Evolutionary conservation across 2,329 filamentous ascomycete genomes (phyloP).

Genomic region (Neophaeococcomyces aloes): DNA sequence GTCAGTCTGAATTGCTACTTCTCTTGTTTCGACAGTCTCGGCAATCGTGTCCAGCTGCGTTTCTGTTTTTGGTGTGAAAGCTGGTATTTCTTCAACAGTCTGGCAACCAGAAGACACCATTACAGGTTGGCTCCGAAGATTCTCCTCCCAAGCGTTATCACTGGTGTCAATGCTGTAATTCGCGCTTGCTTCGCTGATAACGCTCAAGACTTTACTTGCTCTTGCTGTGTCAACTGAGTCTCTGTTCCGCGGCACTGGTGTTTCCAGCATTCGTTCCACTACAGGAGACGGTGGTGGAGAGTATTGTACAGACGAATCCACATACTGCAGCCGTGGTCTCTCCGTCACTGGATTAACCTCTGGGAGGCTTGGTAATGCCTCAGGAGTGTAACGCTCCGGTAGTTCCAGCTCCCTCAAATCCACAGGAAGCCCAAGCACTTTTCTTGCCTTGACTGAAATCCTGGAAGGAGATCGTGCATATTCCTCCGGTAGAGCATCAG

Average conservation of each 20-base stretch:
- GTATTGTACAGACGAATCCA: constrained; percentile 62
- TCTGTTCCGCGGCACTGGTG: constrained; percentile 32
- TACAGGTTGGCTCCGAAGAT: constrained; percentile 18
- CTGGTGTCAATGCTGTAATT: constrained; percentile 7
- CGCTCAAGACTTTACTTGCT: constrained; percentile 9
- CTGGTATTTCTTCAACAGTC: constrained; percentile 31
- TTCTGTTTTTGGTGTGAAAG: constrained; percentile 25
- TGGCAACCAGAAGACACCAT: constrained; percentile 36
- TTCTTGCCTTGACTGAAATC: constrained; percentile 35
- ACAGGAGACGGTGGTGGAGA: constrained; percentile 44
- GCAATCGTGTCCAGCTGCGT: constrained; percentile 15
- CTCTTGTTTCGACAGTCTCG: constrained; percentile 17
- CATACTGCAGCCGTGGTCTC: constrained; percentile 43
- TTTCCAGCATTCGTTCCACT: constrained; percentile 48
- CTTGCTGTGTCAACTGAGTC: constrained; percentile 13
- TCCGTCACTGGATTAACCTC: constrained; percentile 6
- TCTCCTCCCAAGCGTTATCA: constrained; percentile 8
- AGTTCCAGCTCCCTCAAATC: constrained; percentile 26
- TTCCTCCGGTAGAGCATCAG: constrained; percentile 35
- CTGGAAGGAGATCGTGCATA: constrained; percentile 28
- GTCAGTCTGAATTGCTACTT: constrained; percentile 19
- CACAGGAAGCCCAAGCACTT: constrained; percentile 34
- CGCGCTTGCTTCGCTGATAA: constrained; percentile 6
- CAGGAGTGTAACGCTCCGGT: constrained; percentile 9
- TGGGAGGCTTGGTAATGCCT: background rate